Base-by-base conservation (phyloP, 2,329 filamentous ascomycete genomes). In the Dactylonectria macrodidyma region DNA sequence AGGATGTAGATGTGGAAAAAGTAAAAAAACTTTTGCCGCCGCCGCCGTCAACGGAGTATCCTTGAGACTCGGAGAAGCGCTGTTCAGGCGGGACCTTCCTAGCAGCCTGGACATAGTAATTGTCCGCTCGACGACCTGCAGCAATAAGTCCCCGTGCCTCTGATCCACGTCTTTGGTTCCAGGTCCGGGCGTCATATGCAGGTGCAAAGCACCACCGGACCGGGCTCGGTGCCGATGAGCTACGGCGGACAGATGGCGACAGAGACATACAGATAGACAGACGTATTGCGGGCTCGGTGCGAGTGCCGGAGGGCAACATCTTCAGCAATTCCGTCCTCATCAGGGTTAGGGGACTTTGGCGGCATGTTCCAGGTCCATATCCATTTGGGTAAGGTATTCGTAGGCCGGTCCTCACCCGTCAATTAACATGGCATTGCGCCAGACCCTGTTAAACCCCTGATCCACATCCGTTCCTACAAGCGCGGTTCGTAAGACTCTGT, bases 11-110 rank as follows among this genome's bases (percentile, higher is more conserved):
- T 62, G 46, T 33, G 67, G 67, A 67, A 69, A 69, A 72, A 54
- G 52, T 24, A 54, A 59, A 48, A 60, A 69, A 59, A 61, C 61
- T 68, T 62, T 59, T 71, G 66, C 69, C 50, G 73, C 67, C 50
- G 73, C 67, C 70, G 68, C 74, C 70, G 69, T 75, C 68, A 70
- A 73, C 73, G 73, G 73, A 75, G 73, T 67, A 74, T 75, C 73
- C 54, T 75, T 73, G 73, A 73, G 48, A 54, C 70, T 59, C 67
- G 66, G 58, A 55, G 59, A 54, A 66, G 64, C 59, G 24, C 46
- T 62, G 14, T 52, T 62, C 56, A 66, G 58, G 55, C 41, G 55
- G 51, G 48, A 48, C 60, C 44, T 61, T 46, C 55, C 30, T 22
- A 38, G 14, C 12, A 36, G 30, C 34, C n/a, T 57, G 46, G 44